Evolutionary conservation across 176 grass and related monocot genomes (phyloP).

Genomic region (Luzula sylvatica): DNA sequence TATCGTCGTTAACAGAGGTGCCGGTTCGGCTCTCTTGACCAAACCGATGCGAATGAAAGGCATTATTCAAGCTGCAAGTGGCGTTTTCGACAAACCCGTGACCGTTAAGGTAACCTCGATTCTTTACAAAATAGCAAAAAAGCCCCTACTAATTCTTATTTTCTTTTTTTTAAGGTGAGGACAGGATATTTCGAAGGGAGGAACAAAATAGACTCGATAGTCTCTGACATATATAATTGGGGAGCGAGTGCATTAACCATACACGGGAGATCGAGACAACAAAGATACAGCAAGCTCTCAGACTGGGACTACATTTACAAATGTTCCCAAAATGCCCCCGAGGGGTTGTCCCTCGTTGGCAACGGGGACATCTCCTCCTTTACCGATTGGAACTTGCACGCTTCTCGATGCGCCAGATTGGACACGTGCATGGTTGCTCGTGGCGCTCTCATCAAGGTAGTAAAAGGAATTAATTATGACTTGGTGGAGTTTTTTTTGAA

Average conservation of each 20-base stretch:
- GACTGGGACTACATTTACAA: conserved; percentile 95
- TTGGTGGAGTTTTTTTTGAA: no score
- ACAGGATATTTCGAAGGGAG: conserved; percentile 95
- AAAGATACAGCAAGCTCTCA: conserved; percentile 89
- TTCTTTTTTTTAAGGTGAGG: conserved; percentile 47
- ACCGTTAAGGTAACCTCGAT: conserved; percentile 89
- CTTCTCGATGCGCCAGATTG: conserved; percentile 44
- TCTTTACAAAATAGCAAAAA: not conserved
- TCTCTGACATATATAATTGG: conserved; percentile 68
- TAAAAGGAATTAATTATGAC: no score
- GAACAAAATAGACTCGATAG: conserved; percentile 78
- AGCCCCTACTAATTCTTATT: not conserved
- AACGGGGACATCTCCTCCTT: conserved; percentile 95
- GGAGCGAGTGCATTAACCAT: conserved; percentile 75
- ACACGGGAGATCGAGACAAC: conserved; percentile 79
- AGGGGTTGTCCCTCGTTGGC: conserved; percentile 64
- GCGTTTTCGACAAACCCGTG: conserved; percentile 48
- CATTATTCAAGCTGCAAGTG: conserved; percentile 65
- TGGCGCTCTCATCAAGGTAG: conserved; percentile 85
- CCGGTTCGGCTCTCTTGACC: conserved; percentile 69
- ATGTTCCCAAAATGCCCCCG: conserved; percentile 69
- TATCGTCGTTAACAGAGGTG: conserved; percentile 74
- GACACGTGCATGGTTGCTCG: conserved; percentile 79
- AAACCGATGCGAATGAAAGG: conserved; percentile 85
- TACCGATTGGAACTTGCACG: conserved; percentile 60